Percentiles rank a stretch among this genome's conserved stretches.
These are phyloP conservation scores for Coprinellus aureogranulatus DNA, from an alignment of 768 basidiomycete genomes.

Conservation along the genomic window DNA sequence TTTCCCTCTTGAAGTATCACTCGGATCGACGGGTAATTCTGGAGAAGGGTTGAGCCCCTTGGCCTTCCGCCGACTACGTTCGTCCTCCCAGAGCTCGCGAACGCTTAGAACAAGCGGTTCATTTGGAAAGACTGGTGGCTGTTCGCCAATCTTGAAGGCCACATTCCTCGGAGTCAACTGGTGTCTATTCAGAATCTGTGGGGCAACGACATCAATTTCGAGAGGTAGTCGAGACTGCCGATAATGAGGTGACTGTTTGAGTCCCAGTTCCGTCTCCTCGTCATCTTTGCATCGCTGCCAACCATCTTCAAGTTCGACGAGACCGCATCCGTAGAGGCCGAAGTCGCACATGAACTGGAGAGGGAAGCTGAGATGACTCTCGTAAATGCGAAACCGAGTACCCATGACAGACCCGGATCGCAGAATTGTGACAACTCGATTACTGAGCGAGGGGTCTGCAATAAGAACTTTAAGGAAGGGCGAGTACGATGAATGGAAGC, in stretches of 20 bases:
- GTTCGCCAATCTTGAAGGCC: constrained; percentile 68
- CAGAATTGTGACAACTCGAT: constrained; percentile 71
- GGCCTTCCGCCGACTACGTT: constrained; percentile 67
- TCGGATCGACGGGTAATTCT: constrained; percentile 67
- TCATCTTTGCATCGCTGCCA: constrained; percentile 50
- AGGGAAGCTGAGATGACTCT: constrained; percentile 84
- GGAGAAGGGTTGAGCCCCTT: constrained; percentile 74
- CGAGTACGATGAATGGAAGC: constrained; percentile 79
- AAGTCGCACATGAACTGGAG: constrained; percentile 96
- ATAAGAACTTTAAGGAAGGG: constrained; percentile 89
- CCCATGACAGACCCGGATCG: constrained; percentile 82
- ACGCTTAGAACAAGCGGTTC: constrained; percentile 86
- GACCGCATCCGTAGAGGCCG: constrained; percentile 91
- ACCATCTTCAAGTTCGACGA: constrained; percentile 72
- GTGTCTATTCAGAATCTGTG: constrained; percentile 84
- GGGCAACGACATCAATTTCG: constrained; percentile 80
- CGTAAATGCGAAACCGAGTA: constrained; percentile 76
- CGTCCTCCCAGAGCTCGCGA: constrained; percentile 95
- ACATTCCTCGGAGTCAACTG: constrained; percentile 59
- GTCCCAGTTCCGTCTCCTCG: constrained; percentile 29
- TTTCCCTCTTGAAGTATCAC: constrained; percentile 54
- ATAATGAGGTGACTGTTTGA: constrained; percentile 55
- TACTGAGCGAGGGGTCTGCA: constrained; percentile 65
- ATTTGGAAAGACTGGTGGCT: constrained; percentile 42
- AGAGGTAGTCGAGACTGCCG: constrained; percentile 67